Percentiles rank a stretch among this genome's conserved stretches.
phyloP scores from a whole-genome alignment of 169 alveolate species.

The Plasmodium chabaudi region DNA sequence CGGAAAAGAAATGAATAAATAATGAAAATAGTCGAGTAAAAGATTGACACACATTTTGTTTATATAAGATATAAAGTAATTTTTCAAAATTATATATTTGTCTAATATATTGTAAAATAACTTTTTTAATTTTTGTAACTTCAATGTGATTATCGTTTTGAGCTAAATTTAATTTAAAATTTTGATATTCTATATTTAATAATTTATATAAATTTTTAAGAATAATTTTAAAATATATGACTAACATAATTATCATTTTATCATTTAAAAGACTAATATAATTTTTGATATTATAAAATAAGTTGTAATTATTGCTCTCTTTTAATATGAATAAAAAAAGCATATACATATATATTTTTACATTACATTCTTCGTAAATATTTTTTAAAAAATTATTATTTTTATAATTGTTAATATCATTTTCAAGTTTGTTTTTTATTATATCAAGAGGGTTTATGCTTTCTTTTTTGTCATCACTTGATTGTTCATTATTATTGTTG shows the following conservation, averaged over 20 bases:
- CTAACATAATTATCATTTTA: conserved; percentile 36
- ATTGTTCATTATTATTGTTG: no score
- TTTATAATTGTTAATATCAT: neutral
- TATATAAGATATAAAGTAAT: conserved; percentile 25
- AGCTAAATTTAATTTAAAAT: neutral
- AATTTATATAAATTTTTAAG: conserved; percentile 28
- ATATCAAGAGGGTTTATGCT: no score
- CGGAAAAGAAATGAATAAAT: conserved; percentile 8
- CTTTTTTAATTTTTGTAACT: conserved; percentile 9
- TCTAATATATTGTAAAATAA: conserved; percentile 14
- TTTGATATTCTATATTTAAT: conserved; percentile 8
- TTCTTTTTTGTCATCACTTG: no score
- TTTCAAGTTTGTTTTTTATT: neutral
- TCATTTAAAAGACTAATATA: conserved; percentile 37
- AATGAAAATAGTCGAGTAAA: conserved; percentile 30
- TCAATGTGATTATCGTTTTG: neutral
- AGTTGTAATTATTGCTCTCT: conserved; percentile 31
- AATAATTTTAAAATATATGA: conserved; percentile 28
- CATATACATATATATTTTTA: conserved; percentile 20
- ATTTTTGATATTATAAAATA: conserved; percentile 47
- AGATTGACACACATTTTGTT: conserved; percentile 38
- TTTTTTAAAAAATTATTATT: conserved; percentile 11
- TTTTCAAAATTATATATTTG: conserved; percentile 68
- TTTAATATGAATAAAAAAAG: conserved; percentile 28
- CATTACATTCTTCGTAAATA: conserved; percentile 2